Conservation (phyloP, 176 grass and related monocot genomes). For the Carex kokanica region DNA sequence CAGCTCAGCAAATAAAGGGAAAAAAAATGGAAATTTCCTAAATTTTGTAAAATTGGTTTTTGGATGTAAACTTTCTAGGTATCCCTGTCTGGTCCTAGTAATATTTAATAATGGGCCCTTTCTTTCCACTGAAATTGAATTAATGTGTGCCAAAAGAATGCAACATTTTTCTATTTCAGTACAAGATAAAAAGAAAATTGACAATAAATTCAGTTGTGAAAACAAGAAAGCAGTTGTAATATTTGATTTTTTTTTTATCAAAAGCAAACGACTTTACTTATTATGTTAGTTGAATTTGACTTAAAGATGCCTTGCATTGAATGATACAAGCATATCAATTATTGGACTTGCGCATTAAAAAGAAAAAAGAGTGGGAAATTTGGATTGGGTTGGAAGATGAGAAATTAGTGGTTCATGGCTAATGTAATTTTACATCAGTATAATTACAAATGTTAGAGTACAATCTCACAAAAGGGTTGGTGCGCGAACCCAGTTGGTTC, state of each 20-base stretch:
- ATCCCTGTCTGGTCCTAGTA: not conserved
- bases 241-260: not conserved
- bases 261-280: not conserved
- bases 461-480: too few species aligned
- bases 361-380: not conserved
- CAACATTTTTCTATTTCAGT: not conserved
- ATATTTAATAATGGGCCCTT: not conserved
- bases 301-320: not conserved
- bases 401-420: not conserved
- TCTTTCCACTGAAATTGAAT: not conserved
- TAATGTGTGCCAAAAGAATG: not conserved
- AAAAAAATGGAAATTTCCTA: not conserved
- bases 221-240: not conserved
- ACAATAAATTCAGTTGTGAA: not conserved
- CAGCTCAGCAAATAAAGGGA: too few species aligned
- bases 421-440: too few species aligned
- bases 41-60: not conserved
- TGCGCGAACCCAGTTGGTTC: too few species aligned
- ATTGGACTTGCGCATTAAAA: not conserved
- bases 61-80: not conserved
- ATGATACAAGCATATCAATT: not conserved
- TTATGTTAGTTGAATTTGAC: not conserved
- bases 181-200: not conserved
- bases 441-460: too few species aligned
- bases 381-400: not conserved